Conservation (phyloP, 75 land plant genomes). For the Sequoiadendron giganteum region DNA sequence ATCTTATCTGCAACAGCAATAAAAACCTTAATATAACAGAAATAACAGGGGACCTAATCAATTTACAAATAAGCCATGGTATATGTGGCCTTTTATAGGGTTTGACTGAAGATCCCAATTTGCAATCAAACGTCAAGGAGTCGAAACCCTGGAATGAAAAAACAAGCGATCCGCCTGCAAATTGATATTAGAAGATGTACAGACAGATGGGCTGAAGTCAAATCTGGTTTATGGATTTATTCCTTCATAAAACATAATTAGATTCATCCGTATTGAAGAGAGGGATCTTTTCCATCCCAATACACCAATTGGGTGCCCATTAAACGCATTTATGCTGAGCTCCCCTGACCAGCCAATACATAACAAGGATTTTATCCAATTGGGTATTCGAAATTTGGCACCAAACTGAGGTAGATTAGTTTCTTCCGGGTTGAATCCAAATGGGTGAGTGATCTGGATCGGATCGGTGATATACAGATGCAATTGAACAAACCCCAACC, state of each 20-base stretch:
- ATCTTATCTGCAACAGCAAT: not conserved
- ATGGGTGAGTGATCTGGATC: not conserved
- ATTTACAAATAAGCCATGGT: not conserved
- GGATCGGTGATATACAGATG: not conserved
- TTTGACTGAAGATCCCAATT: not conserved
- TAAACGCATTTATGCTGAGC: not conserved
- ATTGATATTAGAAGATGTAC: not conserved
- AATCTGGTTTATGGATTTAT: not conserved
- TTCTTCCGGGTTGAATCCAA: not conserved
- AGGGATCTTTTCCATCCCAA: not conserved
- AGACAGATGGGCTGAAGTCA: not conserved
- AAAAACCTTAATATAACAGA: not conserved
- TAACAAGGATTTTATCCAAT: not conserved
- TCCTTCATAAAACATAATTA: not conserved
- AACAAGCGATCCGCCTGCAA: not conserved
- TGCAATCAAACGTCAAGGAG: not conserved
- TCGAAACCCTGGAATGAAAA: not conserved
- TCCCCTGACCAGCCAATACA: not conserved
- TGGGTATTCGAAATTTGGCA: not conserved
- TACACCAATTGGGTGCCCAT: not conserved
- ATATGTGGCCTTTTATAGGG: not conserved
- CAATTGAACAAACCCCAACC: conserved; percentile 1
- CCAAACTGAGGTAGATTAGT: not conserved
- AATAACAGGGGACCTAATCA: not conserved
- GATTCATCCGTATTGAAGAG: conserved; percentile 13